These are phyloP conservation scores for Neofusicoccum umdonicola DNA, from an alignment of 2,329 filamentous ascomycete species.

Conservation along the genomic window DNA sequence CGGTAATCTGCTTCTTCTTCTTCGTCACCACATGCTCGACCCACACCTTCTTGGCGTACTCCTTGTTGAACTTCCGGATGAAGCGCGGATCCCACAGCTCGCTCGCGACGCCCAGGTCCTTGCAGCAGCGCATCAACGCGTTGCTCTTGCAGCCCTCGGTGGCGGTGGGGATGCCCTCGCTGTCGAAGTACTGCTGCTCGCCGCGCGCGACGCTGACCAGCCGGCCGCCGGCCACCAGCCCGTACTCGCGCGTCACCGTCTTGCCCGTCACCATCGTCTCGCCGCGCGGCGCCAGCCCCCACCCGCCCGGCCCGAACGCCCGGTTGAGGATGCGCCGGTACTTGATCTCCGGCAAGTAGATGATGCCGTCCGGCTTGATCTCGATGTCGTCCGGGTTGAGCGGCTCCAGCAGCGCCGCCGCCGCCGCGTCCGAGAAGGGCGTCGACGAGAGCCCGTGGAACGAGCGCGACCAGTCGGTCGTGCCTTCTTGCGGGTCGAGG, in stretches of 20 bases:
- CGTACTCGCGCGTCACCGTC: constrained; percentile 85
- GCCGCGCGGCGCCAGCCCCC: constrained; percentile 86
- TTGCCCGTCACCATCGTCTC: constrained; percentile 82
- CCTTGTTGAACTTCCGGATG: constrained; percentile 76
- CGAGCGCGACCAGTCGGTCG: constrained; percentile 76
- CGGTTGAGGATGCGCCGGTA: constrained; percentile 86
- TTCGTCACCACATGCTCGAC: constrained; percentile 85
- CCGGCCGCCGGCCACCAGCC: constrained; percentile 83
- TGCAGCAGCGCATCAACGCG: constrained; percentile 96
- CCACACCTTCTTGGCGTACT: constrained; percentile 75
- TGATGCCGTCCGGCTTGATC: constrained; percentile 94
- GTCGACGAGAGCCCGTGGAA: constrained; percentile 73
- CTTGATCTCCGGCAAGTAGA: constrained; percentile 98
- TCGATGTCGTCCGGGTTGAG: constrained; percentile 77
- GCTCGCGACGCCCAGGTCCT: constrained; percentile 90
- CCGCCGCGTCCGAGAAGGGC: constrained; percentile 69
- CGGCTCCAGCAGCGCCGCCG: constrained; percentile 65
- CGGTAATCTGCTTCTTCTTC: constrained; percentile 84
- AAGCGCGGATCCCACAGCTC: constrained; percentile 96
- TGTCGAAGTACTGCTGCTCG: constrained; percentile 89
- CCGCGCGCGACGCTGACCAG: constrained; percentile 82
- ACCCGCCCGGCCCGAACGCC: constrained; percentile 91
- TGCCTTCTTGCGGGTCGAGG: constrained; percentile 42
- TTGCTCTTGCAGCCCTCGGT: constrained; percentile 98
- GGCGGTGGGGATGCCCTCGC: constrained; percentile 87